Evolutionary conservation across 2,329 filamentous ascomycete species (phyloP).

Genomic region (Chalaropsis ovoidea): DNA sequence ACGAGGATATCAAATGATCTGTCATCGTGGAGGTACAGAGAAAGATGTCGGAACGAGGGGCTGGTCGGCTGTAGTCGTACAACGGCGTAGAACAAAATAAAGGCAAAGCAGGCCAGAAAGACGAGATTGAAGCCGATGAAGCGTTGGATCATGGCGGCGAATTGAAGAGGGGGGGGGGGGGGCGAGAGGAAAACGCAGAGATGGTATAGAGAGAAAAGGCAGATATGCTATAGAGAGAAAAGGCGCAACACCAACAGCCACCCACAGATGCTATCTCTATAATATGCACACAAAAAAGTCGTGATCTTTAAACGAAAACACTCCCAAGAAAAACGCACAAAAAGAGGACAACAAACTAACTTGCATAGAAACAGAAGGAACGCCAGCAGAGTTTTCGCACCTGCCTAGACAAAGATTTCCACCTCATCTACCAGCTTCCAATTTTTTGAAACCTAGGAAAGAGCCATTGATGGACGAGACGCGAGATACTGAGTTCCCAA

Average conservation of each 20-base stretch:
- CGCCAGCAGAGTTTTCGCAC: neutral
- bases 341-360: neutral
- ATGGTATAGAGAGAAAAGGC: too few species aligned
- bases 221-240: too few species aligned
- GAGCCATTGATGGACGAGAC: too few species aligned
- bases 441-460: too few species aligned
- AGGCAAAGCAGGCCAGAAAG: slow-evolving; percentile 6
- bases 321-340: neutral
- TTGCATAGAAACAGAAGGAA: neutral
- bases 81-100: slow-evolving; percentile 16
- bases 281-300: too few species aligned
- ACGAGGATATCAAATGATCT: slow-evolving; percentile 47
- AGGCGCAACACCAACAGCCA: too few species aligned
- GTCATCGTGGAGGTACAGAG: slow-evolving; percentile 28
- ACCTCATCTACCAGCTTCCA: too few species aligned
- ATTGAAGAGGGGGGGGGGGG: neutral
- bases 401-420: neutral
- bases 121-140: slow-evolving; percentile 12
- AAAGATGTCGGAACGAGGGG: slow-evolving; percentile 6
- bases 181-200: too few species aligned
- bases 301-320: too few species aligned
- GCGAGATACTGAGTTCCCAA: too few species aligned
- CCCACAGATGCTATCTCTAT: too few species aligned
- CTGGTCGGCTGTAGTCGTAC: slow-evolving; percentile 16
- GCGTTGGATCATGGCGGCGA: neutral